These are phyloP conservation scores for Cercospora zeae-maydis DNA, from an alignment of 2,329 filamentous ascomycete species.

Conservation along the genomic window DNA sequence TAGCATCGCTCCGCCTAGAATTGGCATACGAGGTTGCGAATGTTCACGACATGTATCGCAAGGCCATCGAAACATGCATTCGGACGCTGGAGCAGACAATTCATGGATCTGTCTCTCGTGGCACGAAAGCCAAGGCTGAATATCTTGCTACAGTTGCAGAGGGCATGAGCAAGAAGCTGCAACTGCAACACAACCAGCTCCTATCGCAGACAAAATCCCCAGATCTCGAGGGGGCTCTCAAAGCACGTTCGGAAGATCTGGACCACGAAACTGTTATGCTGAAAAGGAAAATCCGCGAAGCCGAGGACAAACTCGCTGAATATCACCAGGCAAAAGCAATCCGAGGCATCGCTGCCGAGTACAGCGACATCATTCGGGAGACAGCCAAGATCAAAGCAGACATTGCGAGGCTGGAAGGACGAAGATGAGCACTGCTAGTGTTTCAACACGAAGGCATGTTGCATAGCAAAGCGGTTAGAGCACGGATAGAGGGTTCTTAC, in stretches of 20 bases:
- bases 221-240: constrained; percentile 32
- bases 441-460: neutral
- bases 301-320: constrained; percentile 36
- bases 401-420: constrained; percentile 31
- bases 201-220: constrained; percentile 25
- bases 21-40: constrained; percentile 36
- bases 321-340: constrained; percentile 40
- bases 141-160: constrained; percentile 42
- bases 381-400: constrained; percentile 34
- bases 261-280: constrained; percentile 33
- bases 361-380: constrained; percentile 33
- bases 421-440: neutral
- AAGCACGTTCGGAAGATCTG: constrained; percentile 34
- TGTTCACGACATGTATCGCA: constrained; percentile 39
- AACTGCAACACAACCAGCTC: constrained; percentile 30
- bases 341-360: constrained; percentile 41
- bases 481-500: neutral
- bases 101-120: constrained; percentile 44
- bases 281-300: constrained; percentile 35
- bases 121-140: constrained; percentile 43
- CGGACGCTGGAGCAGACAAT: constrained; percentile 47
- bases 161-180: constrained; percentile 42
- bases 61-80: constrained; percentile 40
- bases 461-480: neutral
- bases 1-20: constrained; percentile 33